Conservation (phyloP, 768 basidiomycete species). For the Mycena polygramma region DNA sequence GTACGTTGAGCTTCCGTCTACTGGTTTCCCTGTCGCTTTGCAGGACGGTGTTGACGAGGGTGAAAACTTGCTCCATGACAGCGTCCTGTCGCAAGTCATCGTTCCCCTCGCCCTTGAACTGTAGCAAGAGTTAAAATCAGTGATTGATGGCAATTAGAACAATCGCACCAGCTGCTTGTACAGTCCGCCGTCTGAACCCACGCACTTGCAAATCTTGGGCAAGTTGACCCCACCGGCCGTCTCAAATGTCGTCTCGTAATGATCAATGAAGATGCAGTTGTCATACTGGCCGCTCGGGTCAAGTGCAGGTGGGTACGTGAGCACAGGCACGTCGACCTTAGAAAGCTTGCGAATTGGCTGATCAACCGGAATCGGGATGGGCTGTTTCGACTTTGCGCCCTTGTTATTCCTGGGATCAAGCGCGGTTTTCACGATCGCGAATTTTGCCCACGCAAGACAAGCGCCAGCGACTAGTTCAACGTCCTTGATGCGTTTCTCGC, state of each 20-base stretch:
- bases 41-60: constrained; percentile 86
- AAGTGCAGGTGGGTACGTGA: constrained; percentile 79
- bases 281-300: constrained; percentile 80
- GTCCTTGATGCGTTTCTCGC: constrained; percentile 57
- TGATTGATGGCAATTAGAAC: not conserved
- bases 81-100: constrained; percentile 98
- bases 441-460: constrained; percentile 81
- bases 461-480: constrained; percentile 75
- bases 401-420: constrained; percentile 37
- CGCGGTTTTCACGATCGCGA: constrained; percentile 56
- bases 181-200: constrained; percentile 71
- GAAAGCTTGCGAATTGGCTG: constrained; percentile 62
- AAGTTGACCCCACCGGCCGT: constrained; percentile 84
- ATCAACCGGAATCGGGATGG: constrained; percentile 58
- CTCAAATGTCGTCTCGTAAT: constrained; percentile 70
- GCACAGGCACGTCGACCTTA: constrained; percentile 81
- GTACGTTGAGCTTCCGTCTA: constrained; percentile 77
- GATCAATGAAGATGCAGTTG: constrained; percentile 74
- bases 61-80: constrained; percentile 99
- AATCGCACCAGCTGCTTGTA: constrained; percentile 85
- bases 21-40: constrained; percentile 80
- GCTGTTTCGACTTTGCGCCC: constrained; percentile 38
- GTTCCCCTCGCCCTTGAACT: constrained; percentile 93
- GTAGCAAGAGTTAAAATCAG: constrained; percentile 8
- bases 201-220: constrained; percentile 84